A percentile compares a stretch with the other conserved stretches of the same genome.
Evolutionary conservation across 257 asterid genomes (phyloP).

Genomic region (Solanum raphanifolium): DNA sequence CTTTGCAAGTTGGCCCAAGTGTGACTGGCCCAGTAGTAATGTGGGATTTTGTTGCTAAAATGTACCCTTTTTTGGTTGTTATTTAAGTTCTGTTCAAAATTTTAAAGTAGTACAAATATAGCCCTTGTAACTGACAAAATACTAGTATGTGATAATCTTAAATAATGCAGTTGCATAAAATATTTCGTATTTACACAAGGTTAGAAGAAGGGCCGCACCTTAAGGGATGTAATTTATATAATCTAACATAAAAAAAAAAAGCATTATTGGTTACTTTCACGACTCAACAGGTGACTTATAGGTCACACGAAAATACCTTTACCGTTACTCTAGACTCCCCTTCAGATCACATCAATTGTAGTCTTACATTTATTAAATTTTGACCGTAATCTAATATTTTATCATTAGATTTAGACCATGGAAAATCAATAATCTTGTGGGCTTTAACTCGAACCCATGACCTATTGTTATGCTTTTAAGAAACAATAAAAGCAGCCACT

Average conservation of each 20-base stretch:
- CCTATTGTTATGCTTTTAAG: neutral
- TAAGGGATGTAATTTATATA: neutral
- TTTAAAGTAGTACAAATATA: neutral
- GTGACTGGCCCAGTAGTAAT: neutral
- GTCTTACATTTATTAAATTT: neutral
- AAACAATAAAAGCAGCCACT: neutral
- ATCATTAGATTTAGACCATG: neutral
- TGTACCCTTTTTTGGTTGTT: neutral
- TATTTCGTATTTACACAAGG: fast-evolving
- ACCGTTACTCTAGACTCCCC: neutral
- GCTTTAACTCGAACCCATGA: neutral
- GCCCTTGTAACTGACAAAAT: neutral
- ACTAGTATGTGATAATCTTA: neutral
- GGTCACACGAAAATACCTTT: neutral
- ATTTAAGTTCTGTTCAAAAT: neutral
- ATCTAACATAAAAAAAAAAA: neutral
- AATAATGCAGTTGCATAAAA: neutral
- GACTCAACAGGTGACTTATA: neutral
- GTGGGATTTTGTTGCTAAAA: neutral
- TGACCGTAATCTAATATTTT: neutral
- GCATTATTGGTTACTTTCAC: fast-evolving
- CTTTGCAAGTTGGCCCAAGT: neutral
- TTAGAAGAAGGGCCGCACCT: fast-evolving
- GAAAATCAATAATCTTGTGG: neutral
- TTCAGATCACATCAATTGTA: neutral